phyloP scores from a whole-genome alignment of 139 green algal genomes.

The Klebsormidium nitens region DNA sequence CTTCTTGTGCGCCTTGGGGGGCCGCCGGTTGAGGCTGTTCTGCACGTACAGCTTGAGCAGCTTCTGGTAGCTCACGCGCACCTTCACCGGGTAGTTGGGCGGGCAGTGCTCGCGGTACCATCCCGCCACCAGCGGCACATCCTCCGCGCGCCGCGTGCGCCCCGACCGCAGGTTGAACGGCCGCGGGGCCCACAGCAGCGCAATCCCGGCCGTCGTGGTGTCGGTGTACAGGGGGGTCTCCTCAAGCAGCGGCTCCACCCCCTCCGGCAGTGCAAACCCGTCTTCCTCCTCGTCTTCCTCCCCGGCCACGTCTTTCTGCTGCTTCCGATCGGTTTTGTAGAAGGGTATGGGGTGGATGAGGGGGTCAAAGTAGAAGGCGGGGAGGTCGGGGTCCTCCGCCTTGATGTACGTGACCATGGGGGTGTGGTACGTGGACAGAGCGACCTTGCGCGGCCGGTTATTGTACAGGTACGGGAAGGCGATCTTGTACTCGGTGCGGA shows the following conservation, averaged over 20 bases:
- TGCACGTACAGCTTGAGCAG: constrained; percentile 97
- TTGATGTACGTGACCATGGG: constrained; percentile 99
- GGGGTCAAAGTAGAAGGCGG: constrained; percentile 98
- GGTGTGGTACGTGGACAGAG: constrained; percentile 82
- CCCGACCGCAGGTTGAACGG: constrained; percentile 91
- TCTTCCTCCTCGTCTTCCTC: constrained; percentile 60
- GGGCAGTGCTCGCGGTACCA: constrained; percentile 89
- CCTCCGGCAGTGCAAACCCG: constrained; percentile 79
- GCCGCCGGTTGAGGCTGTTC: constrained; percentile 89
- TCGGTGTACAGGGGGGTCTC: constrained; percentile 68
- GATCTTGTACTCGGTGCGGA: constrained; percentile 86
- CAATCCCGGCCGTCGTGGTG: constrained; percentile 82
- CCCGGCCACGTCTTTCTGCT: neutral
- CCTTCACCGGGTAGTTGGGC: constrained; percentile 85
- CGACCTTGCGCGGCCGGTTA: constrained; percentile 90
- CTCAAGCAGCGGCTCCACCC: constrained; percentile 54
- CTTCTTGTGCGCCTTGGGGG: constrained; percentile 83
- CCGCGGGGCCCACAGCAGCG: constrained; percentile 86
- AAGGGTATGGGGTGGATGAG: constrained; percentile 96
- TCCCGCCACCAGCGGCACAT: constrained; percentile 90
- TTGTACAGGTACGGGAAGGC: constrained; percentile 99
- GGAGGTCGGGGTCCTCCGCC: constrained; percentile 96
- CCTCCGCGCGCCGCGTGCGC: constrained; percentile 73
- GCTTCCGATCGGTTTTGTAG: constrained; percentile 58
- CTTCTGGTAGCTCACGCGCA: constrained; percentile 99